Evolutionary conservation across 1,284 basidiomycete species (phyloP).

Genomic region (Athelia psychrophila): DNA sequence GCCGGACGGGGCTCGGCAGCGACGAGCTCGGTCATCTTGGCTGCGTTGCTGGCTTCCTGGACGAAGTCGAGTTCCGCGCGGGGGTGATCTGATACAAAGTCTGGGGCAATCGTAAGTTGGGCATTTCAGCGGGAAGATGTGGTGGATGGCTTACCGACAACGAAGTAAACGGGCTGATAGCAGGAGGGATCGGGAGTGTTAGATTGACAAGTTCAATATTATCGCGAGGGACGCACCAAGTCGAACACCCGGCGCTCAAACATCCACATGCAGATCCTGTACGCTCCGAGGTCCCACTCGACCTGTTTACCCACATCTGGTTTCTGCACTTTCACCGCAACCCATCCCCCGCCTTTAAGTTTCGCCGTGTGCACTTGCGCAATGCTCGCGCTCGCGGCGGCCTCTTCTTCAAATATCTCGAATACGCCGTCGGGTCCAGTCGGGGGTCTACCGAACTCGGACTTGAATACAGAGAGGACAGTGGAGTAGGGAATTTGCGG

Average conservation of each 20-base stretch:
- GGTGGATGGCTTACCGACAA: conserved; percentile 53
- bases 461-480: conserved; percentile 65
- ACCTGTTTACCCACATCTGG: conserved; percentile 84
- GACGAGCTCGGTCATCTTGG: conserved; percentile 56
- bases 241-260: conserved; percentile 76
- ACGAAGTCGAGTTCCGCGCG: conserved; percentile 80
- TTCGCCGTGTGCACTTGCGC: conserved; percentile 87
- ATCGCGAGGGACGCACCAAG: conserved; percentile 27
- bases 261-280: conserved; percentile 67
- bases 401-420: conserved; percentile 67
- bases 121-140: too few species aligned
- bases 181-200: too few species aligned
- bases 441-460: conserved; percentile 68
- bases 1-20: conserved; percentile 63
- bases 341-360: conserved; percentile 59
- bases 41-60: conserved; percentile 70
- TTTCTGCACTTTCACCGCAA: conserved; percentile 87
- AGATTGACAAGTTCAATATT: background rate
- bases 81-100: conserved; percentile 81
- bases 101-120: conserved; percentile 37
- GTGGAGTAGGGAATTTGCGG: conserved; percentile 77
- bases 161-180: conserved; percentile 63
- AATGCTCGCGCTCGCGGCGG: conserved; percentile 84
- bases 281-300: conserved; percentile 80
- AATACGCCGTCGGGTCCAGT: conserved; percentile 73